A percentile compares a stretch with the other conserved stretches of the same genome.
Conservation (phyloP, 345 rosid species). For the Cardiospermum halicacabum region DNA sequence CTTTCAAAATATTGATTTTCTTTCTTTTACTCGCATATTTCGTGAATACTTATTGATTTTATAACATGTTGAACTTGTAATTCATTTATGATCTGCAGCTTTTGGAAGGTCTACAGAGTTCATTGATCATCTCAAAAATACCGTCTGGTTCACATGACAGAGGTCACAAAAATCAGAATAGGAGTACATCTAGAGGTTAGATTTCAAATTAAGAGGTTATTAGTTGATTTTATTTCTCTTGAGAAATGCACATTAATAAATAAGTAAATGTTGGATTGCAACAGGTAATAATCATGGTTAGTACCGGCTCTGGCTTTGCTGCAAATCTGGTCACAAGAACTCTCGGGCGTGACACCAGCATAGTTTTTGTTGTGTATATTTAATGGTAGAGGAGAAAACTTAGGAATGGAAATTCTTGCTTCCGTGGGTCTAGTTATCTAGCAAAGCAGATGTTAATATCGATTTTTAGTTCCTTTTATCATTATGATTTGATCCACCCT, state of each 20-base stretch:
- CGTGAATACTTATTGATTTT: no score
- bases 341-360: slow-evolving; percentile 12
- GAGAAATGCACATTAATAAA: not conserved
- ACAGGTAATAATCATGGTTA: slow-evolving; percentile 61
- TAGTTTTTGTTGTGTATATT: slow-evolving; percentile 49
- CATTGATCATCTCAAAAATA: slow-evolving; percentile 70
- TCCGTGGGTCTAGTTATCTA: slow-evolving; percentile 30
- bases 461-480: slow-evolving; percentile 19
- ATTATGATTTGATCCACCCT: slow-evolving; percentile 27
- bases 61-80: not conserved
- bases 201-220: not conserved
- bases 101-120: slow-evolving; percentile 91
- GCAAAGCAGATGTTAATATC: slow-evolving; percentile 44
- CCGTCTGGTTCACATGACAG: slow-evolving; percentile 71
- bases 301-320: slow-evolving; percentile 17
- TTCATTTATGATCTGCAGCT: slow-evolving; percentile 41
- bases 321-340: slow-evolving; percentile 15
- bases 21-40: not conserved
- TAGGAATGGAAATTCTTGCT: slow-evolving; percentile 36
- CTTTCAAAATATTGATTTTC: not conserved
- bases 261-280: slow-evolving; percentile 19
- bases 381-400: slow-evolving; percentile 30
- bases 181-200: slow-evolving; percentile 42
- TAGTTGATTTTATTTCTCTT: not conserved
- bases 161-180: slow-evolving; percentile 51